Evolutionary conservation across 208 protist genomes (phyloP).

Genomic region (Crithidia mellificae): DNA sequence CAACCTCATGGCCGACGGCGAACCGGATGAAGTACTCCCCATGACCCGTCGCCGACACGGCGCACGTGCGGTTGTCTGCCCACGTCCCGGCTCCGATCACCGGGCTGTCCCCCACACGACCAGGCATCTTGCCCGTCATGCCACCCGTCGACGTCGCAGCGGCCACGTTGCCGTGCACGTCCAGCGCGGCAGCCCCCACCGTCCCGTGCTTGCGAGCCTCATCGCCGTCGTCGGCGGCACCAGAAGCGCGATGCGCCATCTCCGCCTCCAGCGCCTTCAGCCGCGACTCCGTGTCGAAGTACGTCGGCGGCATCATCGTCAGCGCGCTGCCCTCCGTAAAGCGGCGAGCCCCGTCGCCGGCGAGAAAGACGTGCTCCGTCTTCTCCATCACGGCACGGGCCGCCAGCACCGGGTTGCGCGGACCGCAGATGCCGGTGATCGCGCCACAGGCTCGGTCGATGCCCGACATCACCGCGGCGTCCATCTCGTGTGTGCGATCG

Average conservation of each 20-base stretch:
- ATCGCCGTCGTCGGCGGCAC: conserved; percentile 10
- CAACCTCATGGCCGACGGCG: conserved; percentile 33
- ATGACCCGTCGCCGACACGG: conserved; percentile 33
- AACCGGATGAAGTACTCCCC: conserved; percentile 33
- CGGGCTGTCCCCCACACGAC: conserved; percentile 32
- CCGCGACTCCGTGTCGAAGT: conserved; percentile 31
- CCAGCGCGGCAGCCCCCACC: conserved; percentile 27
- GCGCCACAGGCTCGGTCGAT: conserved; percentile 30
- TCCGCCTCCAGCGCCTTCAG: conserved; percentile 30
- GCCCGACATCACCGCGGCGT: conserved; percentile 34
- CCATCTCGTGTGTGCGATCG: conserved; percentile 38
- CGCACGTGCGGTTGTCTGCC: conserved; percentile 36
- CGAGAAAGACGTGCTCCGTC: conserved; percentile 33
- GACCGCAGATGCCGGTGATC: conserved; percentile 31
- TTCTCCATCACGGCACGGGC: conserved; percentile 33
- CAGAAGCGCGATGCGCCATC: conserved; percentile 22
- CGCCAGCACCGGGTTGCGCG: conserved; percentile 33
- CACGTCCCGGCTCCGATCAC: conserved; percentile 34
- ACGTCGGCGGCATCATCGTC: conserved; percentile 22
- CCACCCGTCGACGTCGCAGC: conserved; percentile 34
- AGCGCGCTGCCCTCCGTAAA: conserved; percentile 20
- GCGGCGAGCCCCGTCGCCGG: conserved; percentile 27
- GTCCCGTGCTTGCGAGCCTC: conserved; percentile 28
- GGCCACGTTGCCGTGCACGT: conserved; percentile 28
- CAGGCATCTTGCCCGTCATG: conserved; percentile 34